Percentiles rank a stretch among this genome's conserved stretches.
phyloP scores from a whole-genome alignment of 345 rosid species.

The Ailanthus altissimus region DNA sequence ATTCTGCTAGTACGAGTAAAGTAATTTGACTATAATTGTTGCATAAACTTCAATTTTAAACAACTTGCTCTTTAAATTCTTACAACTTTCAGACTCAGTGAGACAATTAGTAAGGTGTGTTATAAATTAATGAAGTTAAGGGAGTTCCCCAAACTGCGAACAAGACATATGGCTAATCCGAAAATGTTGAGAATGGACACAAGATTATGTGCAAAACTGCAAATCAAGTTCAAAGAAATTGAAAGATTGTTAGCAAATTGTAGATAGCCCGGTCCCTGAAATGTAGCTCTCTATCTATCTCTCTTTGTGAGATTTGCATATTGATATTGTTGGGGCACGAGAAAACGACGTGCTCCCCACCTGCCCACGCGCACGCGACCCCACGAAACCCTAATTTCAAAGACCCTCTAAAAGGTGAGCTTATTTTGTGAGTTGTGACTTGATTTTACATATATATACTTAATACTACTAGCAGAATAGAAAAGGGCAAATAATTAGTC shows the following conservation, averaged over 20 bases:
- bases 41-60: neutral
- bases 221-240: neutral
- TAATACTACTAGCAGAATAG: neutral
- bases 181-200: neutral
- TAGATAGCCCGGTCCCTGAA: neutral
- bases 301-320: neutral
- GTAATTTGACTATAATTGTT: neutral
- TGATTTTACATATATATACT: neutral
- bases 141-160: neutral
- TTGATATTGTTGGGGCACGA: slow-evolving; percentile 38
- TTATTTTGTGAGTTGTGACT: slow-evolving; percentile 7
- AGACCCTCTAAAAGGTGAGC: slow-evolving; percentile 37
- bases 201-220: slow-evolving; percentile 20
- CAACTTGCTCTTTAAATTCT: slow-evolving; percentile 8
- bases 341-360: slow-evolving; percentile 56
- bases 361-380: slow-evolving; percentile 54
- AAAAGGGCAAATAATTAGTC: neutral
- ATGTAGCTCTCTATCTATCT: neutral
- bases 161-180: slow-evolving; percentile 1
- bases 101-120: neutral
- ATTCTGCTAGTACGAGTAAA: neutral
- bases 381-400: slow-evolving; percentile 62
- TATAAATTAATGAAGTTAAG: neutral
- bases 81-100: neutral
- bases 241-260: slow-evolving; percentile 23